Conservation (phyloP, 1,139 yeast species). For the Lodderomyces orthopsilosis region DNA sequence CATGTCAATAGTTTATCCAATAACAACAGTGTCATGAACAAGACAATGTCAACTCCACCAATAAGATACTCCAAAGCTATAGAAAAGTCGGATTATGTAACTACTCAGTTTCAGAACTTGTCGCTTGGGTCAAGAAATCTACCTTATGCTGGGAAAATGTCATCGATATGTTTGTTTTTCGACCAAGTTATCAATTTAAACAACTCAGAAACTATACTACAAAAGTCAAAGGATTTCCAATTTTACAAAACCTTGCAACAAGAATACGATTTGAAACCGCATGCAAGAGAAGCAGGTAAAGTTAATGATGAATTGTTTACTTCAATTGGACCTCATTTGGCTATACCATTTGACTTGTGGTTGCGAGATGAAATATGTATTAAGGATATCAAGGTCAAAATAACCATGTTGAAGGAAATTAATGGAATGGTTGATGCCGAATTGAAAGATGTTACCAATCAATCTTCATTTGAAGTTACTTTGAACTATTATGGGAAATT, state of each 20-base stretch:
- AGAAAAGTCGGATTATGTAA: background rate
- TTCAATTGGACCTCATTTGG: constrained; percentile 19
- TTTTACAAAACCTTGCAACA: constrained; percentile 1
- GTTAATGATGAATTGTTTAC: constrained; percentile 28
- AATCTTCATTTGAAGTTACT: constrained; percentile 24
- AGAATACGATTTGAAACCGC: background rate
- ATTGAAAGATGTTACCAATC: constrained; percentile 13
- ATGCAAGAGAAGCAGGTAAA: background rate
- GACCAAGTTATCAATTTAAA: constrained; percentile 11
- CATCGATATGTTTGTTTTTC: constrained; percentile 9
- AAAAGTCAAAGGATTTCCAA: constrained; percentile 7
- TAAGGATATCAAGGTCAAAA: constrained; percentile 34
- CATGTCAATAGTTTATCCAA: background rate
- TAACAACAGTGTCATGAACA: background rate
- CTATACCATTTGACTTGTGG: constrained; percentile 42
- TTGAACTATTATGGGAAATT: constrained; percentile 36
- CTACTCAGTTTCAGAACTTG: constrained; percentile 3
- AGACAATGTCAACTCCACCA: background rate
- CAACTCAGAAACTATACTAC: constrained; percentile 11
- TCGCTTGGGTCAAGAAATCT: constrained; percentile 5
- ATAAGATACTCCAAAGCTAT: background rate
- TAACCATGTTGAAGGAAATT: constrained; percentile 33
- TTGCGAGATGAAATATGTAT: constrained; percentile 31
- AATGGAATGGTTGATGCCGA: constrained; percentile 33
- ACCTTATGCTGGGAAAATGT: constrained; percentile 8